phyloP scores from a whole-genome alignment of 352 stramenopile genomes.

The Pythium dissimile region DNA sequence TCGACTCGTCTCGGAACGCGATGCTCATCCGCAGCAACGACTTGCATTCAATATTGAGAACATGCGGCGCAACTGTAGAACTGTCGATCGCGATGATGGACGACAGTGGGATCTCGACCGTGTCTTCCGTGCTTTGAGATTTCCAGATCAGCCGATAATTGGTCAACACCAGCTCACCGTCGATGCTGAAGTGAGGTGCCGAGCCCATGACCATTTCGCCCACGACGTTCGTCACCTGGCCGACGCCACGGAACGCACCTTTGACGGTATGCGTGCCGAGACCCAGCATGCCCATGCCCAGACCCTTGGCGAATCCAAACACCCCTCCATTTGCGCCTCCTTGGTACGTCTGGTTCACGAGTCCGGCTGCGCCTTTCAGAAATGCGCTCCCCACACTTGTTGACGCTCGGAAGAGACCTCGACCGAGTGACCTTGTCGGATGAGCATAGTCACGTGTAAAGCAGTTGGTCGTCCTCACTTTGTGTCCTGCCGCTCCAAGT shows the following conservation, averaged over 20 bases:
- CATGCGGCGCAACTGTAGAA: conserved; percentile 75
- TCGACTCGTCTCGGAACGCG: conserved; percentile 79
- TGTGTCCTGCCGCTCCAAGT: conserved; percentile 77
- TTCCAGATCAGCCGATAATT: conserved; percentile 88
- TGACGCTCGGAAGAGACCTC: conserved; percentile 76
- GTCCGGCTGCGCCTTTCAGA: conserved; percentile 70
- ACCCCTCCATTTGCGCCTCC: conserved; percentile 77
- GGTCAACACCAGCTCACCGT: conserved; percentile 74
- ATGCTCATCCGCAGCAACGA: conserved; percentile 73
- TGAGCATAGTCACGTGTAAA: conserved; percentile 81
- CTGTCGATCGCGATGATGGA: conserved; percentile 79
- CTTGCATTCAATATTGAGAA: conserved; percentile 86
- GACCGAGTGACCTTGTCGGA: conserved; percentile 71
- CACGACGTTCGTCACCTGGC: conserved; percentile 84
- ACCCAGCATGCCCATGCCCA: conserved; percentile 84
- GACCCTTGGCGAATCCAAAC: conserved; percentile 84
- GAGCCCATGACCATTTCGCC: conserved; percentile 84
- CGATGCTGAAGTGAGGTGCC: conserved; percentile 85
- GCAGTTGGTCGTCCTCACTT: conserved; percentile 84
- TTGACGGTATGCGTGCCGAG: conserved; percentile 85
- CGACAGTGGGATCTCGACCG: conserved; percentile 77
- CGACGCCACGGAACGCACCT: conserved; percentile 79
- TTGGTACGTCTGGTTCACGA: conserved; percentile 88
- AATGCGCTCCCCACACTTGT: conserved; percentile 85
- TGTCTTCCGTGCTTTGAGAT: conserved; percentile 70